Evolutionary conservation across 1,284 basidiomycete species (phyloP).

Genomic region (Xerocomus amazonicus): DNA sequence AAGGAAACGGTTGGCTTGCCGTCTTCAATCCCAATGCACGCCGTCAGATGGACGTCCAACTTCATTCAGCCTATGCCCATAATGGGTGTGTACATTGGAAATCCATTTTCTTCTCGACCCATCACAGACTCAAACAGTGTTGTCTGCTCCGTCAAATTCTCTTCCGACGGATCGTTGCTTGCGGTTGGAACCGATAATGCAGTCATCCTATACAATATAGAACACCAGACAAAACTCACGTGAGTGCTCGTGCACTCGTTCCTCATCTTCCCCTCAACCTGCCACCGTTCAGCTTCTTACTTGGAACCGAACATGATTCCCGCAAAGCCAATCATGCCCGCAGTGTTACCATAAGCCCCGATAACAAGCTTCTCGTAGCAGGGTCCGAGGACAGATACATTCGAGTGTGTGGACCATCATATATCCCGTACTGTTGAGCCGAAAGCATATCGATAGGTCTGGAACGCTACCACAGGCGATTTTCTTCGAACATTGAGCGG

Average conservation of each 20-base stretch:
- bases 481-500: slow-evolving; percentile 31
- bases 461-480: slow-evolving; percentile 23
- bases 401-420: slow-evolving; percentile 22
- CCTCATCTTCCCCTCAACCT: neutral
- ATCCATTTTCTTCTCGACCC: slow-evolving; percentile 6
- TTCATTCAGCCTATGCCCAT: slow-evolving; percentile 24
- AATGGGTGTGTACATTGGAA: slow-evolving; percentile 24
- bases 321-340: slow-evolving; percentile 31
- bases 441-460: slow-evolving; percentile 18
- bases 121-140: slow-evolving; percentile 19
- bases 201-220: slow-evolving; percentile 31
- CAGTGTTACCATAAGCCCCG: slow-evolving; percentile 32
- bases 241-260: slow-evolving; percentile 10
- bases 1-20: slow-evolving; percentile 35
- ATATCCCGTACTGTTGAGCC: neutral
- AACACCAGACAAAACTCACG: slow-evolving; percentile 29
- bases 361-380: slow-evolving; percentile 29
- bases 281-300: slow-evolving; percentile 22
- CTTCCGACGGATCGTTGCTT: slow-evolving; percentile 30
- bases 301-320: slow-evolving; percentile 24
- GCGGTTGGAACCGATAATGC: slow-evolving; percentile 35
- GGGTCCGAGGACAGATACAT: slow-evolving; percentile 33
- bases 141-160: slow-evolving; percentile 34
- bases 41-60: slow-evolving; percentile 38
- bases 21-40: slow-evolving; percentile 35